Conservation (phyloP, 139 green algal genomes). For the Desmodesmus armatus region DNA sequence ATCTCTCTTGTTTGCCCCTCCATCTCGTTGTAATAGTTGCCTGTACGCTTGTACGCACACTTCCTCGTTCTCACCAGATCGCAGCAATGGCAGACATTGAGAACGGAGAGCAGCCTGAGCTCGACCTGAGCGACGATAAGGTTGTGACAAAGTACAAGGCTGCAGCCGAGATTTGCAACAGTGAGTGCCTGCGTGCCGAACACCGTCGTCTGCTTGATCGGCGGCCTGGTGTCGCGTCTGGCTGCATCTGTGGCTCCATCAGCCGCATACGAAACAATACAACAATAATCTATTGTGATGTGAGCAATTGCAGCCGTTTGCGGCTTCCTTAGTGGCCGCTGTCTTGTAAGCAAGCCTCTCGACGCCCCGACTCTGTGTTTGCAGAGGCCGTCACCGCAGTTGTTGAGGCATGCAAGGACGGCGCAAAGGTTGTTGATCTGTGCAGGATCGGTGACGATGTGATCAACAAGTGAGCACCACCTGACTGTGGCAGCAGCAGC, state of each 20-base stretch:
- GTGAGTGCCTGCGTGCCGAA: no score
- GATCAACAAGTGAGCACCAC: constrained; percentile 91
- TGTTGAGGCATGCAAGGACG: constrained; percentile 79
- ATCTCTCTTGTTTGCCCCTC: no score
- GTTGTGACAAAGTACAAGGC: constrained; percentile 99
- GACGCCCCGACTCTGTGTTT: no score
- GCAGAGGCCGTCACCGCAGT: constrained; percentile 89
- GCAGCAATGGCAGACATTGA: constrained; percentile 31
- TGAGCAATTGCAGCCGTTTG: no score
- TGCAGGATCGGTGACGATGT: constrained; percentile 86
- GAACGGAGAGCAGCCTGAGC: constrained; percentile 68
- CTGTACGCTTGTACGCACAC: no score
- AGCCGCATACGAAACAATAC: no score
- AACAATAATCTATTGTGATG: no score
- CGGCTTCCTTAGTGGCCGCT: constrained; percentile 21
- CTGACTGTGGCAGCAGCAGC: constrained; percentile 33
- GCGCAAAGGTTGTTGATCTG: constrained; percentile 93
- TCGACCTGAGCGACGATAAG: constrained; percentile 83
- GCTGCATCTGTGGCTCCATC: neutral
- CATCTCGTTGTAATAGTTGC: no score
- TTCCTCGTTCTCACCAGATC: no score
- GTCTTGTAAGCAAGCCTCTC: no score
- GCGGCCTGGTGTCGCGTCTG: neutral
- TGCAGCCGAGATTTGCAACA: constrained; percentile 96
- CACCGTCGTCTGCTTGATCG: no score